Percentiles rank a stretch among this genome's conserved stretches.
phyloP scores from a whole-genome alignment of 2,329 filamentous ascomycete species.

The Alternaria infectoria region DNA sequence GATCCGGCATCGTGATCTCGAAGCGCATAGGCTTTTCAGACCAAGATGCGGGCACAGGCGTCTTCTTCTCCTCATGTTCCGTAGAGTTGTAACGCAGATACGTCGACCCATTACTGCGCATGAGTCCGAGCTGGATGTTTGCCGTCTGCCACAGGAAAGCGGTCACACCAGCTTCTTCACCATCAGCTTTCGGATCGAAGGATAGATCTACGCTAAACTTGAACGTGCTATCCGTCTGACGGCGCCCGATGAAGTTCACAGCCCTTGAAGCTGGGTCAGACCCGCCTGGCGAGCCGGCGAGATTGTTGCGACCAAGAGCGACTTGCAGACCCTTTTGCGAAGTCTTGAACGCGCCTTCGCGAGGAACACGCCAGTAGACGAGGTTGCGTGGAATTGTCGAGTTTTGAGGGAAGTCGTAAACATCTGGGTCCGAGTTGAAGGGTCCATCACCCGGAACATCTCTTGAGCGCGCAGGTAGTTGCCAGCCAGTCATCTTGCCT shows the following conservation, averaged over 20 bases:
- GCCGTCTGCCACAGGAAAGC: conserved; percentile 61
- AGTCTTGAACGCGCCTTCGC: background rate
- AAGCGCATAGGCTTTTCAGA: conserved; percentile 36
- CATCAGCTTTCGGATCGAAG: conserved; percentile 36
- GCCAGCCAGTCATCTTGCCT: conserved; percentile 53
- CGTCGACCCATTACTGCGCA: conserved; percentile 13
- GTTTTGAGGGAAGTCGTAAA: conserved; percentile 54
- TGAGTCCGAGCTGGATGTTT: conserved; percentile 56
- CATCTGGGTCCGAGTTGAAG: conserved; percentile 53
- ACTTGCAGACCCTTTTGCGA: conserved; percentile 36
- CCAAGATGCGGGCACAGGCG: conserved; percentile 52
- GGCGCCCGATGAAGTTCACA: conserved; percentile 58
- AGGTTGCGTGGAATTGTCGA: conserved; percentile 58
- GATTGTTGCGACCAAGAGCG: conserved; percentile 56
- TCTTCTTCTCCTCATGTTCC: conserved; percentile 40
- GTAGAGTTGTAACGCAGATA: conserved; percentile 53
- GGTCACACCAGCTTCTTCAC: conserved; percentile 60
- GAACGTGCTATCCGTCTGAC: conserved; percentile 62
- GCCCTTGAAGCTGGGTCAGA: conserved; percentile 54
- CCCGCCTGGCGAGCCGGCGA: conserved; percentile 56
- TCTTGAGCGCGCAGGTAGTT: conserved; percentile 44
- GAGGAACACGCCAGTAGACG: conserved; percentile 55
- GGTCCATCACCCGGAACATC: conserved; percentile 47
- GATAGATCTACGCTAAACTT: conserved; percentile 56
- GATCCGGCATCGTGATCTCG: conserved; percentile 6